Evolutionary conservation across 2,329 filamentous ascomycete species (phyloP).

Genomic region (Neonectria faginata): DNA sequence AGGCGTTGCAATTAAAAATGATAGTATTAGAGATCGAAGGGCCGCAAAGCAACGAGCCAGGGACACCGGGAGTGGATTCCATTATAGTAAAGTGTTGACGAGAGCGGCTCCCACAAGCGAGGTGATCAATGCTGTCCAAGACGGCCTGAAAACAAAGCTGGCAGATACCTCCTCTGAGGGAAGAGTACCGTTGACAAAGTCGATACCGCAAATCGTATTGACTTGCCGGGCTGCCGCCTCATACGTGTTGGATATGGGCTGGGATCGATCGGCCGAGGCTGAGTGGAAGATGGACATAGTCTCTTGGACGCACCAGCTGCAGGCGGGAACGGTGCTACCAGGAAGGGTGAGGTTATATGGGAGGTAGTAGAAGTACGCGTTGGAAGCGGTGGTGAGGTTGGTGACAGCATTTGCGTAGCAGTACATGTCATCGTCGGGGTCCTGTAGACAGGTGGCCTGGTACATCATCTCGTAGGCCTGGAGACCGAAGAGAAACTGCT

Average conservation of each 20-base stretch:
- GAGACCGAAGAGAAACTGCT: conserved; percentile 81
- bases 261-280: conserved; percentile 73
- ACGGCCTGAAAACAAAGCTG: conserved; percentile 30
- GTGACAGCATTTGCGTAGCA: conserved; percentile 87
- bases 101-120: conserved; percentile 34
- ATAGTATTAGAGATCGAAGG: conserved; percentile 13
- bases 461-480: conserved; percentile 82
- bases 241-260: conserved; percentile 78
- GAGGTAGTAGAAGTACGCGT: conserved; percentile 87
- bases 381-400: conserved; percentile 75
- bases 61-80: not conserved
- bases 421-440: conserved; percentile 74
- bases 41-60: not conserved
- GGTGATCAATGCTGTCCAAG: conserved; percentile 32
- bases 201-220: conserved; percentile 71
- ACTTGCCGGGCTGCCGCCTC: conserved; percentile 76
- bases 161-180: conserved; percentile 50
- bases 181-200: conserved; percentile 69
- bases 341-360: conserved; percentile 81
- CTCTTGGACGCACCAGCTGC: conserved; percentile 78
- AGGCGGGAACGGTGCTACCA: conserved; percentile 74
- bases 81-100: conserved; percentile 37
- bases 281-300: conserved; percentile 86
- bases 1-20: conserved; percentile 36
- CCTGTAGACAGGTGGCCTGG: conserved; percentile 81